phyloP scores from a whole-genome alignment of 2,329 filamentous ascomycete genomes.

The Microsporum canis region DNA sequence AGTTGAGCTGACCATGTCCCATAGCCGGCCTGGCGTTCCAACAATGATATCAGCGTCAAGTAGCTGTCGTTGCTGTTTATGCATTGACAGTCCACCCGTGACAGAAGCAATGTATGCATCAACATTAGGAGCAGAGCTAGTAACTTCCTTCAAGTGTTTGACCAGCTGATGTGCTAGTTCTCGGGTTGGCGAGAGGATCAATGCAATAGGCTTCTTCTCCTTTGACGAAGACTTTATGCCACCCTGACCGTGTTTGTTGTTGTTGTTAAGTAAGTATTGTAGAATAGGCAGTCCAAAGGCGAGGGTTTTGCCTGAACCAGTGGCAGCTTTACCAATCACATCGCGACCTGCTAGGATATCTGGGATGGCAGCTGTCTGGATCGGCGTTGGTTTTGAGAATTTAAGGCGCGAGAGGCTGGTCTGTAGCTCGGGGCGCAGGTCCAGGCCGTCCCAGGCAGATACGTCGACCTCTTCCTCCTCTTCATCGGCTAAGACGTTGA shows the following conservation, averaged over 20 bases:
- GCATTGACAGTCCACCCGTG: conserved; percentile 84
- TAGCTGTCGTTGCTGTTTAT: conserved; percentile 83
- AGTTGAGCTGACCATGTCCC: conserved; percentile 80
- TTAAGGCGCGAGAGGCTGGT: conserved; percentile 66
- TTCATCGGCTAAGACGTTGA: conserved; percentile 29
- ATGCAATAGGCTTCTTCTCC: conserved; percentile 49
- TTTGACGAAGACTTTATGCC: conserved; percentile 19
- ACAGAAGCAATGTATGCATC: conserved; percentile 61
- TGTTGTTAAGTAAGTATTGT: conserved; percentile 60
- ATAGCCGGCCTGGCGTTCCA: conserved; percentile 80
- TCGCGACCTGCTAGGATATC: conserved; percentile 73
- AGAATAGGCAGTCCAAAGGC: conserved; percentile 91
- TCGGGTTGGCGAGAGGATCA: conserved; percentile 83
- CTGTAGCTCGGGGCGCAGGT: conserved; percentile 60
- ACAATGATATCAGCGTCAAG: conserved; percentile 83
- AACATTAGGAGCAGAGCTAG: conserved; percentile 52
- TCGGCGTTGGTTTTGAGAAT: conserved; percentile 68
- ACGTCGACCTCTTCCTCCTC: conserved; percentile 55
- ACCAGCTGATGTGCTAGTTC: conserved; percentile 88
- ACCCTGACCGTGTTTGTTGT: conserved; percentile 18
- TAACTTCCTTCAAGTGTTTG: conserved; percentile 68
- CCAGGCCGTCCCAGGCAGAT: conserved; percentile 64
- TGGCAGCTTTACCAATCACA: conserved; percentile 90
- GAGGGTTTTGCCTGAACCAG: conserved; percentile 91
- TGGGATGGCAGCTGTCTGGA: conserved; percentile 71